A percentile compares a stretch with the other conserved stretches of the same genome.
Conservation (phyloP, 371 early-diverging fungal genomes). For the Entomophthora muscae region DNA sequence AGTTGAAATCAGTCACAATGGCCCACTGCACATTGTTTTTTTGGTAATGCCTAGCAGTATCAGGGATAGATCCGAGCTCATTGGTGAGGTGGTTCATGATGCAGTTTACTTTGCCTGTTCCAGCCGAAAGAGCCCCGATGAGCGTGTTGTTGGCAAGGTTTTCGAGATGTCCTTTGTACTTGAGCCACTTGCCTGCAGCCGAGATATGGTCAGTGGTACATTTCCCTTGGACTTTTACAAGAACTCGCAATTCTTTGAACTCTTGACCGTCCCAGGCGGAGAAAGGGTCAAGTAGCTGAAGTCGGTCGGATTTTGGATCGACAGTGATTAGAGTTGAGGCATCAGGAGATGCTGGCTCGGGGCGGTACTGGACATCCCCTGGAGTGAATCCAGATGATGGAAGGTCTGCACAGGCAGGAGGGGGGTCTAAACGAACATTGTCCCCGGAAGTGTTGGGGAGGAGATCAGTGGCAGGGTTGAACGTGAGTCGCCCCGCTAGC, state of each 20-base stretch:
- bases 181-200: conserved; percentile 76
- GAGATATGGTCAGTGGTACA: conserved; percentile 97
- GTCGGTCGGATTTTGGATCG: conserved; percentile 49
- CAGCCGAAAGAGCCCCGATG: conserved; percentile 81
- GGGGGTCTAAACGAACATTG: conserved; percentile 60
- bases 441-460: conserved; percentile 50
- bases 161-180: conserved; percentile 73
- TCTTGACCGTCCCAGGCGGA: conserved; percentile 63
- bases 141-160: conserved; percentile 81
- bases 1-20: conserved; percentile 89
- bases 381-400: conserved; percentile 61
- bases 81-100: conserved; percentile 48
- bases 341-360: conserved; percentile 36
- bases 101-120: conserved; percentile 61
- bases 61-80: conserved; percentile 67
- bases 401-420: conserved; percentile 60
- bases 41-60: conserved; percentile 78
- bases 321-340: conserved; percentile 39
- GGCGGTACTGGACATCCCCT: conserved; percentile 29
- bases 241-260: conserved; percentile 48
- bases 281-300: conserved; percentile 77
- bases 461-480: conserved; percentile 81
- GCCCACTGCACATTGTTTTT: conserved; percentile 57
- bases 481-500: conserved; percentile 67
- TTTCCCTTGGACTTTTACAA: conserved; percentile 89